These are phyloP conservation scores for Hanseniaspora uvarum DNA, from an alignment of 1,139 yeast species.

Conservation along the genomic window DNA sequence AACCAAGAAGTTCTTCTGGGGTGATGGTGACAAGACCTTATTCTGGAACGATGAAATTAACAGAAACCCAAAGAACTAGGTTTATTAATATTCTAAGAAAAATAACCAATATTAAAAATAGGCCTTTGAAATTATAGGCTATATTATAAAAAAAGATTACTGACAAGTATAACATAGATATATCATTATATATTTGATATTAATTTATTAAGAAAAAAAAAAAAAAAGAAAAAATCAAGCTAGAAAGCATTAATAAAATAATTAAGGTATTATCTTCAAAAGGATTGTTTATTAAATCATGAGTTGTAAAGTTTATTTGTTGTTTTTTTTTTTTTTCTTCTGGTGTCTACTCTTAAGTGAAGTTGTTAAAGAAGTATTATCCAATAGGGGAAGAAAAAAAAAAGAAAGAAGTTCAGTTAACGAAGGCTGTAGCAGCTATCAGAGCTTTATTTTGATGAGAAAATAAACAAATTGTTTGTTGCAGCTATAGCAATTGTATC, in stretches of 20 bases:
- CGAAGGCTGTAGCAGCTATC: neutral
- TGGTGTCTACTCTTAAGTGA: too few relatives aligned
- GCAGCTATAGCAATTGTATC: slow-evolving; percentile 97
- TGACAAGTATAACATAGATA: neutral
- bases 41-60: slow-evolving; percentile 93
- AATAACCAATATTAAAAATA: neutral
- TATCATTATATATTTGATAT: neutral
- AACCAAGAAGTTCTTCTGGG: slow-evolving; percentile 87
- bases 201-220: neutral
- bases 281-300: too few relatives aligned
- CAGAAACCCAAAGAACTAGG: slow-evolving; percentile 46
- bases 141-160: neutral
- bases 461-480: slow-evolving; percentile 81
- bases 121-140: neutral
- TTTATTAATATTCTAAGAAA: neutral
- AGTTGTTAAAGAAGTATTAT: too few relatives aligned
- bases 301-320: too few relatives aligned
- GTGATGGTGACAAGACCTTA: slow-evolving; percentile 92
- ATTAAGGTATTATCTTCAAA: neutral
- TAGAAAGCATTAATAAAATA: neutral
- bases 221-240: neutral
- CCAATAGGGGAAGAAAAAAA: neutral
- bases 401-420: neutral
- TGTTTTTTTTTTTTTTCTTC: neutral
- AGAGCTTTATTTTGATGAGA: slow-evolving; percentile 38